phyloP scores from a whole-genome alignment of 495 filamentous ascomycete genomes.

The Penicillium alfredii region DNA sequence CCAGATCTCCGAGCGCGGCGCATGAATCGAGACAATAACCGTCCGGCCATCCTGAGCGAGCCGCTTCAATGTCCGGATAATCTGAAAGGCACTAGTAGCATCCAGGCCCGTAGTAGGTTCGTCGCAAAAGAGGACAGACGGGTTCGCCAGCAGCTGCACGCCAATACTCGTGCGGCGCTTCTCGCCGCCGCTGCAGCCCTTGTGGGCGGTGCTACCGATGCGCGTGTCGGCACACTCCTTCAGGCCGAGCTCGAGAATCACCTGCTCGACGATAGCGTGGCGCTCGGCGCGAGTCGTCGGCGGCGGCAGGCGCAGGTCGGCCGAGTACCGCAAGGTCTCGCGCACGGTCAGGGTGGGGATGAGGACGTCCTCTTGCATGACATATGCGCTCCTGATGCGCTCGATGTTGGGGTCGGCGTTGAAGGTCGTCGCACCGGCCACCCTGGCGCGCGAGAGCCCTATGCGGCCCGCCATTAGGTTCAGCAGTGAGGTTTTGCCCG shows the following conservation, averaged over 20 bases:
- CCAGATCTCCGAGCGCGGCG: slow-evolving; percentile 72
- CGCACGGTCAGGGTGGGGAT: slow-evolving; percentile 65
- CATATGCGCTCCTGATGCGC: slow-evolving; percentile 57
- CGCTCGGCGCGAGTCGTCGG: slow-evolving; percentile 54
- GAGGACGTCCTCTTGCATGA: slow-evolving; percentile 72
- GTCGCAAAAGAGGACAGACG: slow-evolving; percentile 67
- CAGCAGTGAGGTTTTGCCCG: slow-evolving; percentile 66
- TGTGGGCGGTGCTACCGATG: slow-evolving; percentile 61
- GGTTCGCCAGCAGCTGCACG: slow-evolving; percentile 69
- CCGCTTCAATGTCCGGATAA: slow-evolving; percentile 60
- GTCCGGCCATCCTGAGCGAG: slow-evolving; percentile 62
- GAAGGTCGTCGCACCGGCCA: slow-evolving; percentile 49
- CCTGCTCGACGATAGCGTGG: slow-evolving; percentile 57
- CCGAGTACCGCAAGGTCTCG: slow-evolving; percentile 65
- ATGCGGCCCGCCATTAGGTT: slow-evolving; percentile 65
- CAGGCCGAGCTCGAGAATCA: slow-evolving; percentile 65
- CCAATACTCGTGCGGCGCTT: slow-evolving; percentile 69
- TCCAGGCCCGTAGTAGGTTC: slow-evolving; percentile 73
- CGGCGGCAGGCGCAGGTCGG: slow-evolving; percentile 60
- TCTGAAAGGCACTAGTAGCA: slow-evolving; percentile 68
- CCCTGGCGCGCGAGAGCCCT: slow-evolving; percentile 45
- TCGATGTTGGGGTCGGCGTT: slow-evolving; percentile 49
- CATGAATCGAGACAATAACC: slow-evolving; percentile 66
- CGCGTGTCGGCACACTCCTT: slow-evolving; percentile 69
- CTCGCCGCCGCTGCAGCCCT: slow-evolving; percentile 71